These are phyloP conservation scores for Pseudogymnoascus sp. DNA, from an alignment of 2,329 filamentous ascomycete genomes.

Conservation along the genomic window DNA sequence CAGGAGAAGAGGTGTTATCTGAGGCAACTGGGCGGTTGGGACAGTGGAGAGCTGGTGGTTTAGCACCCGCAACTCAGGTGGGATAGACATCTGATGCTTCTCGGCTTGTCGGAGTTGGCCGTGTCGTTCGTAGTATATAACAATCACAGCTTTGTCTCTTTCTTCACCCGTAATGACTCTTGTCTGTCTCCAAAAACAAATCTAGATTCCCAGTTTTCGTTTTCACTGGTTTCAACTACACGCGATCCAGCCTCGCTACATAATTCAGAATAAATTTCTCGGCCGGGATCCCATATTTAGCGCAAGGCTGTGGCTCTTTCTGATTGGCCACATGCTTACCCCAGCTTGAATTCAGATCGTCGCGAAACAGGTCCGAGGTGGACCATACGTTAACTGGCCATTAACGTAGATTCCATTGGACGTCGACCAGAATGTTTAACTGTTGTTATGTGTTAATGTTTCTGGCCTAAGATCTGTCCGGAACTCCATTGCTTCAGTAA, in stretches of 20 bases:
- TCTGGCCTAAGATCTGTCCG: constrained; percentile 4
- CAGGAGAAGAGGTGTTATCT: constrained; percentile 63
- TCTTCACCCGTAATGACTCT: not conserved
- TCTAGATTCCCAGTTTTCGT: not conserved
- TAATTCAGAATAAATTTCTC: constrained; percentile 9
- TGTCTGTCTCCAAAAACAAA: not conserved
- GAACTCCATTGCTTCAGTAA: not conserved
- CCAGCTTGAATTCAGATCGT: constrained; percentile 8
- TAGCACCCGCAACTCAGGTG: constrained; percentile 56
- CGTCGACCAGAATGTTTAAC: constrained; percentile 1
- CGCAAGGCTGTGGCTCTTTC: not conserved
- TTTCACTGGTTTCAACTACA: not conserved
- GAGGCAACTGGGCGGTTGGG: constrained; percentile 65
- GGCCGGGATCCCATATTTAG: not conserved
- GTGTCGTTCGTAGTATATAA: not conserved
- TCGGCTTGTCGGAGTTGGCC: not conserved
- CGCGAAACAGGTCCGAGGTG: not conserved
- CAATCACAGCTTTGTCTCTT: not conserved
- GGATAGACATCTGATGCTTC: constrained; percentile 28
- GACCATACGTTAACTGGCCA: constrained; percentile 5
- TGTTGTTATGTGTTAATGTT: constrained; percentile 7
- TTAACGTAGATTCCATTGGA: not conserved
- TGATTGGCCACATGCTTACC: not conserved
- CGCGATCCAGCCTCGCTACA: constrained; percentile 2
- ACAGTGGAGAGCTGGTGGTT: constrained; percentile 67